Percentiles rank a stretch among this genome's conserved stretches.
Evolutionary conservation across 2,329 filamentous ascomycete species (phyloP).

Genomic region (Diaporthe aspalathi): DNA sequence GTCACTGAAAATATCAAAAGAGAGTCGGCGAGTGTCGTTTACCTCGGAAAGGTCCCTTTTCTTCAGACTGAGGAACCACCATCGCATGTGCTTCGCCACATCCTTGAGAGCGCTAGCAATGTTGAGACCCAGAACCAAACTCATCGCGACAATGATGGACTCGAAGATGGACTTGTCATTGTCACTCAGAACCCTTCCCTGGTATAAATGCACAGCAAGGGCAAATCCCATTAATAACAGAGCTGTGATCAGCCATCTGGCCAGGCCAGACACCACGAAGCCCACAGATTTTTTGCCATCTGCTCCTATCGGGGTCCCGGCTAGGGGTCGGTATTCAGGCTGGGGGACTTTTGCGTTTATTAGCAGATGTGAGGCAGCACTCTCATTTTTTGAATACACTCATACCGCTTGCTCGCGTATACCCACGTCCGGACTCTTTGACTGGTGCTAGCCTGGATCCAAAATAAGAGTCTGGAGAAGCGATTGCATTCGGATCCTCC

Average conservation of each 20-base stretch:
- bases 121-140: constrained; percentile 8
- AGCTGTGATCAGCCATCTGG: constrained; percentile 11
- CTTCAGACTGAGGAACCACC: constrained; percentile 9
- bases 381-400: background rate
- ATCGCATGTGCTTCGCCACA: constrained; percentile 1
- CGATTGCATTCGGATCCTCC: background rate
- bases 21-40: no score
- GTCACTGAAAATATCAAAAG: background rate
- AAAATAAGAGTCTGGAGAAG: background rate
- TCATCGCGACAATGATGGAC: background rate
- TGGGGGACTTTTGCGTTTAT: background rate
- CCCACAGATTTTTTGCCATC: background rate
- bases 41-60: background rate
- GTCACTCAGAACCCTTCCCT: background rate
- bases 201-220: constrained; percentile 4
- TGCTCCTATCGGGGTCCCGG: no score
- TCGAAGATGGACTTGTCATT: constrained; percentile 7
- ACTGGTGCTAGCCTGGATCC: background rate
- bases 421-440: background rate
- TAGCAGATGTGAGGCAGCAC: background rate
- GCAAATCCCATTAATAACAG: background rate
- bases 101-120: constrained; percentile 16
- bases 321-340: background rate
- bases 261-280: background rate
- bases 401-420: background rate